Evolutionary conservation across 257 asterid species (phyloP).

Genomic region (Solanum lycopersicoides): DNA sequence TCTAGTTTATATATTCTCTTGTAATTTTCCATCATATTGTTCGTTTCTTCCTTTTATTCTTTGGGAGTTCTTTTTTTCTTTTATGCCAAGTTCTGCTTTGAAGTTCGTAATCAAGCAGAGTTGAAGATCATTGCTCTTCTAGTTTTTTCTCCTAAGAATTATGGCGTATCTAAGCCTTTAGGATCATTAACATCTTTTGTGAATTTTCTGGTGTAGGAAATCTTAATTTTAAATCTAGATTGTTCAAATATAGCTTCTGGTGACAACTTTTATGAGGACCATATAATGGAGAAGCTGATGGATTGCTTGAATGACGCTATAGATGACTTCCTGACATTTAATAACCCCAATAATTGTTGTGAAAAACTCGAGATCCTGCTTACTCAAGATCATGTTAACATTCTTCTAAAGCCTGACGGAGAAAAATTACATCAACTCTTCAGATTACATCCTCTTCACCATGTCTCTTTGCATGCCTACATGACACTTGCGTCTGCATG

Average conservation of each 20-base stretch:
- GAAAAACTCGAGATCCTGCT: slow-evolving; percentile 59
- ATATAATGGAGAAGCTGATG: slow-evolving; percentile 12
- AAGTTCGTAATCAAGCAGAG: neutral
- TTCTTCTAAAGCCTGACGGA: neutral
- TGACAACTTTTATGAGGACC: neutral
- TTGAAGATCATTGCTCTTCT: neutral
- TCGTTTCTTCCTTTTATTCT: neutral
- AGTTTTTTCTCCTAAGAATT: neutral
- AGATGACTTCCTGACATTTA: slow-evolving; percentile 28
- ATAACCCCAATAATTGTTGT: slow-evolving; percentile 34
- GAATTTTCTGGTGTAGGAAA: slow-evolving; percentile 21
- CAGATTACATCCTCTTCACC: slow-evolving; percentile 37
- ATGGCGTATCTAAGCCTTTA: neutral
- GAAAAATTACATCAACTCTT: slow-evolving; percentile 1
- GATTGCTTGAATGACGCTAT: slow-evolving; percentile 27
- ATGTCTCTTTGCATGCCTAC: slow-evolving; percentile 41
- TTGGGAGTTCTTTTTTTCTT: neutral
- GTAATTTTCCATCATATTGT: neutral
- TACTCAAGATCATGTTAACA: slow-evolving; percentile 3
- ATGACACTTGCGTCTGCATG: slow-evolving; percentile 50
- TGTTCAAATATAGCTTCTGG: neutral
- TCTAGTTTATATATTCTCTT: neutral
- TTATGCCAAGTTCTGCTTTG: neutral
- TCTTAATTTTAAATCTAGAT: neutral
- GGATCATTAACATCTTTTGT: neutral